Conservation (phyloP, 139 green algal genomes). For the Astrephomene gubernaculifera region DNA sequence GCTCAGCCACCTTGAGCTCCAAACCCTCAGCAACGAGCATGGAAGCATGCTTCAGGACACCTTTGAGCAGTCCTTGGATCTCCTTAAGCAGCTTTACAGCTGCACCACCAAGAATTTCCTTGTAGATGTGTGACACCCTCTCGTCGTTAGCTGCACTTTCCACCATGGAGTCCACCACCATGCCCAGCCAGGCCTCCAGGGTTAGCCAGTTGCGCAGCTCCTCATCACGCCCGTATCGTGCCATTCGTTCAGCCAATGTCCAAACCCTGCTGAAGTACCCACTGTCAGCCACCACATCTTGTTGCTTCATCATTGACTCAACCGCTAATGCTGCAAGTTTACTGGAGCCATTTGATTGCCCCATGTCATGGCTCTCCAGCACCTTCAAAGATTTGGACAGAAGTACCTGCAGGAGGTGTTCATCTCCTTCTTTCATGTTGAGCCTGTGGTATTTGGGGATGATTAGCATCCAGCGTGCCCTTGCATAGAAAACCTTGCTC, state of each 20-base stretch:
- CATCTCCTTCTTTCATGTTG: too few relatives aligned
- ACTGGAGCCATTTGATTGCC: too few relatives aligned
- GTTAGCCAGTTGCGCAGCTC: neutral
- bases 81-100: neutral
- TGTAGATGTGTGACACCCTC: neutral
- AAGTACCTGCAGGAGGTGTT: neutral
- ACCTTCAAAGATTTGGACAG: neutral
- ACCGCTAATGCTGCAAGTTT: too few relatives aligned
- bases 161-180: neutral
- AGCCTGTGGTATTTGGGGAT: neutral
- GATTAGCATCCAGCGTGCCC: neutral
- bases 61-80: neutral
- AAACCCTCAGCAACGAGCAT: neutral
- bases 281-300: neutral
- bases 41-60: neutral
- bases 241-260: slow-evolving; percentile 22
- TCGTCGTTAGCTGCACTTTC: neutral
- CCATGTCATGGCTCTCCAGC: neutral
- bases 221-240: neutral
- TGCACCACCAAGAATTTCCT: neutral
- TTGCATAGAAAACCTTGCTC: neutral
- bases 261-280: slow-evolving; percentile 12
- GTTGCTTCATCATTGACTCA: neutral
- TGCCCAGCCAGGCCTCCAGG: slow-evolving; percentile 20
- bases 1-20: neutral